Evolutionary conservation across 2,329 filamentous ascomycete genomes (phyloP).

Genomic region (Rhinocladiella similis): DNA sequence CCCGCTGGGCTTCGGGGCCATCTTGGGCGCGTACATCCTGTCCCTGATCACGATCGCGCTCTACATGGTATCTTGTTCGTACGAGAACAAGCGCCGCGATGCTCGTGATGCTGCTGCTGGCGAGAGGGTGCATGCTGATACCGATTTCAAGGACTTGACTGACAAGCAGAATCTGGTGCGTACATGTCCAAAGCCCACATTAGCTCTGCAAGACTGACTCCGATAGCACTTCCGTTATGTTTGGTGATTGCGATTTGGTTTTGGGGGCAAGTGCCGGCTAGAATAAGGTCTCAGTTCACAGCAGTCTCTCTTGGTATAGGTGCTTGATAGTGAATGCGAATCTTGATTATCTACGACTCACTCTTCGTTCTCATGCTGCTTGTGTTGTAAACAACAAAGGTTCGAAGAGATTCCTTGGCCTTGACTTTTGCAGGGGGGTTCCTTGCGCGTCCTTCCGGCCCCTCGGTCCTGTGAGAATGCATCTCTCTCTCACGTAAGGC

Average conservation of each 20-base stretch:
- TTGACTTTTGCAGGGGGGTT: too few relatives aligned
- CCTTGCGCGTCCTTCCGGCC: too few relatives aligned
- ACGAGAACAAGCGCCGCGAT: constrained; percentile 37
- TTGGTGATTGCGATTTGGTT: constrained; percentile 10
- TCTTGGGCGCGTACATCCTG: constrained; percentile 27
- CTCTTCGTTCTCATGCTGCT: too few relatives aligned
- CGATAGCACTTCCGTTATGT: constrained; percentile 11
- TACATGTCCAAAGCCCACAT: not conserved
- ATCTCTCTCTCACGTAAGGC: too few relatives aligned
- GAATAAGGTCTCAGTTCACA: too few relatives aligned
- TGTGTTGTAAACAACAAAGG: too few relatives aligned
- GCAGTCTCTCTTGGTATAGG: too few relatives aligned
- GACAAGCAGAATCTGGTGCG: constrained; percentile 36
- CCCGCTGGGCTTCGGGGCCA: constrained; percentile 10
- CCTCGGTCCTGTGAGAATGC: too few relatives aligned
- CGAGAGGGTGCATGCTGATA: constrained; percentile 28
- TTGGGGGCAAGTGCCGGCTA: too few relatives aligned
- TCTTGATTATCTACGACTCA: too few relatives aligned
- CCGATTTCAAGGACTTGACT: constrained; percentile 39
- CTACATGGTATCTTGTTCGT: constrained; percentile 34
- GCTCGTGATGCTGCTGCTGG: constrained; percentile 6
- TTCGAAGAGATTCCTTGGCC: too few relatives aligned
- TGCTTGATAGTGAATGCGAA: too few relatives aligned
- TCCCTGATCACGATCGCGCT: constrained; percentile 34
- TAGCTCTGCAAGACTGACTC: not conserved